Base-by-base conservation (phyloP, 2,329 filamentous ascomycete genomes). In the Nectriaceae sp. region DNA sequence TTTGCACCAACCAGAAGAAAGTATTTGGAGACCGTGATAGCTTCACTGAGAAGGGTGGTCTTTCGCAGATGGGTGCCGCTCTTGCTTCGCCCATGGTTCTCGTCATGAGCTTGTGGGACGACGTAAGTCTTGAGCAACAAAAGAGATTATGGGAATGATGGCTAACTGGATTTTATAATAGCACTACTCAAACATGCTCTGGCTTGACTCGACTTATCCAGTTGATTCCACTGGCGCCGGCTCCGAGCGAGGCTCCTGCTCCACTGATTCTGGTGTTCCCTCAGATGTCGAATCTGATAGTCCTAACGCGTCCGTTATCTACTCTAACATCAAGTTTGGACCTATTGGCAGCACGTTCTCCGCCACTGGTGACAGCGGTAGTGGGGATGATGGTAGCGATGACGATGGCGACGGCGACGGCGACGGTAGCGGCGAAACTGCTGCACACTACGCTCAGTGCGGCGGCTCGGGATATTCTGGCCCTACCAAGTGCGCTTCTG, bases 191-290 rank as follows among this genome's bases (percentile, higher is more conserved):
- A 78, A 85, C 71, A 89, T 90, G 85, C 78, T 87, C 61, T 90
- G 87, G 87, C 79, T 90, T 60, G 87, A 90, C 74, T 81, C 79
- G 52, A 79, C 73, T 65, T 87, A 80, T 74, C 85, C 85, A 41
- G 72, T 73, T 51, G 64, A 70, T 52, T 60, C 70, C 22, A 74
- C 71, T 44, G 55, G 51, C 2, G 73, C 72, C 22, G 82, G 83
- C 56, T 67, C 73, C 48, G 69, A 70, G 36, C 79, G 83, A 60
- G 83, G 83, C 46, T 70, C 72, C 29, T 86, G 83, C 66, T 48
- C 73, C 42, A 75, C 72, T 40, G 70, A 64, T 56, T 79, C 78
- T 18, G 82, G 82, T 37, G 72, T 68, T 24, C 82, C 82, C 21
- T 47, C 62, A 22, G 72, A 75, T 3, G 66, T 85, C 38, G 76